Evolutionary conservation across 2,329 filamentous ascomycete species (phyloP), one percentile per base, ranked within the genome.

Genomic region (Hymenoscyphus repandus): DNA sequence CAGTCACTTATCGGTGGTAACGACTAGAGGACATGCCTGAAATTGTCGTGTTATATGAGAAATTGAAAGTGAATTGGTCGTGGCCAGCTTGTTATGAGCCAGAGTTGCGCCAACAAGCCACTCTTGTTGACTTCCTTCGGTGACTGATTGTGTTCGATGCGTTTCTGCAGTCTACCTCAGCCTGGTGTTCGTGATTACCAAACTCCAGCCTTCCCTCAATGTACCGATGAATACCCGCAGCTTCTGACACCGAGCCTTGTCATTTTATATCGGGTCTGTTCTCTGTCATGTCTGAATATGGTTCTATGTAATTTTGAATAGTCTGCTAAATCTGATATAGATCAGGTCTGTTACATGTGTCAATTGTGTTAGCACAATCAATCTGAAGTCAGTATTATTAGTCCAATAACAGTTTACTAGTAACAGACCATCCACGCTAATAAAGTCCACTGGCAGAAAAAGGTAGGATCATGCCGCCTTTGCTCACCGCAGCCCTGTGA

Each of bases 21-120:
- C 13, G 7, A 51, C 37, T 38, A 52, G 49, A 50, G 59, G 40
- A 53, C 62, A 64, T 63, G 47, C 58, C 58, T 43, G 33, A 20
- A 17, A 10, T 37, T 3, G 12, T 5, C 10, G 12, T 37, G 34
- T 17, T 20, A 22, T 9, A 20, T 10, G 20, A 42, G 22, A 42
- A 27, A 9, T 22, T 17, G 12, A 37, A 17, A 10, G 34, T 17
- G 34, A 32, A 5, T 13, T 12, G 22, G 4, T 27, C 22, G 5
- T 11, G 27, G 11, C 20, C 20, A 44, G 20, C 27, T 27, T 27
- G 22, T 27, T 27, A 27, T 27, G 22, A 27, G 22, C 22, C 22
- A 7, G 22, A 27, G 7, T 27, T 7, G 22, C 22, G 22, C 4
- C 22, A 31, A 44, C 13, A 15, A 20, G 4, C 10, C 15, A 44